Conservation (phyloP, 2,329 filamentous ascomycete species). For the Alternaria sp. region DNA sequence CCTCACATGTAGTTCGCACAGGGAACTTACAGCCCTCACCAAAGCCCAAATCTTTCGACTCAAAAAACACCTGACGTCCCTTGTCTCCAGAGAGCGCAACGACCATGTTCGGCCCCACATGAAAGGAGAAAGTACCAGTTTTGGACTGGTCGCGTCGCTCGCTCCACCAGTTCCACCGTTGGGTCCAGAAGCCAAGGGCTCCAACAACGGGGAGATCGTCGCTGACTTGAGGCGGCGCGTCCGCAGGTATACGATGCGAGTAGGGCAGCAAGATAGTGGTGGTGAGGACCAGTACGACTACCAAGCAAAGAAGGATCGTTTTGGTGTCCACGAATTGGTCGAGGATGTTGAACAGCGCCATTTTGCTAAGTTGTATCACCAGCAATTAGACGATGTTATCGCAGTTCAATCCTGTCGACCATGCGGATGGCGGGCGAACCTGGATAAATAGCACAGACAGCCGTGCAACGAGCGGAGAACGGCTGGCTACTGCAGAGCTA, state of each 20-base stretch:
- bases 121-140: conserved; percentile 60
- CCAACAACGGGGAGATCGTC: conserved; percentile 55
- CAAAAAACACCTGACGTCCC: conserved; percentile 56
- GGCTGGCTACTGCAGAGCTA: neutral
- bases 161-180: conserved; percentile 56
- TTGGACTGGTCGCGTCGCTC: conserved; percentile 40
- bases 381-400: neutral
- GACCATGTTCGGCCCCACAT: conserved; percentile 56
- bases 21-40: conserved; percentile 44
- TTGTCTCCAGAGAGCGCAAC: conserved; percentile 57
- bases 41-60: conserved; percentile 56
- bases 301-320: conserved; percentile 19
- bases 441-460: neutral
- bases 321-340: conserved; percentile 12
- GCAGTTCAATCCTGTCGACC: neutral
- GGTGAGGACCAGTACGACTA: conserved; percentile 16
- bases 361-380: neutral
- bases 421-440: neutral
- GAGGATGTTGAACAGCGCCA: conserved; percentile 19
- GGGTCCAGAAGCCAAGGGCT: conserved; percentile 57
- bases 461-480: neutral
- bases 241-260: conserved; percentile 28
- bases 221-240: conserved; percentile 31
- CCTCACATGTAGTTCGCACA: neutral
- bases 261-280: conserved; percentile 24